Conservation (phyloP, 257 asterid species). For the Primulina eburnea region DNA sequence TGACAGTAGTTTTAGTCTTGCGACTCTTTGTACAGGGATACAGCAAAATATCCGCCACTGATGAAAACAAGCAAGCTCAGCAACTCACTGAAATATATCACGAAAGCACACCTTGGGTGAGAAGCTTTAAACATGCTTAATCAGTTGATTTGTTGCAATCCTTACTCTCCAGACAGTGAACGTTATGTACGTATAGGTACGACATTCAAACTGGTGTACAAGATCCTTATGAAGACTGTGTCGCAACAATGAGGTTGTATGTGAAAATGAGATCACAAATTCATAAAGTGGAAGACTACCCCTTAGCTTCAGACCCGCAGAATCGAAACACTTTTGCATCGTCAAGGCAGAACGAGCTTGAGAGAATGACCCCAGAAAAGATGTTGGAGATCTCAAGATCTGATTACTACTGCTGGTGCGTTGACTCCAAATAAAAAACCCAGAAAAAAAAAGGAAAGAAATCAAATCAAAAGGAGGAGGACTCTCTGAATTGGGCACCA, state of each 20-base stretch:
- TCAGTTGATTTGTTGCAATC: neutral
- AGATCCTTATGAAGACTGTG: conserved; percentile 91
- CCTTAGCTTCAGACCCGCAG: conserved; percentile 65
- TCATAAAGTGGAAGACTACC: conserved; percentile 56
- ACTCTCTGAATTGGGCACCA: neutral
- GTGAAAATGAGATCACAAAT: conserved; percentile 68
- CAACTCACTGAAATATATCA: conserved; percentile 78
- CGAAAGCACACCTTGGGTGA: conserved; percentile 79
- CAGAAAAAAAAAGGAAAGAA: no score
- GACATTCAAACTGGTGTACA: conserved; percentile 78
- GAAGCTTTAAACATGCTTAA: conserved; percentile 24
- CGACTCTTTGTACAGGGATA: conserved; percentile 51
- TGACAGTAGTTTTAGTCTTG: conserved; percentile 1
- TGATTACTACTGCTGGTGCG: conserved; percentile 89
- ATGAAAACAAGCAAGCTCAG: conserved; percentile 95
- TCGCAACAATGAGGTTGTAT: conserved; percentile 72
- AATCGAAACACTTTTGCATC: conserved; percentile 68
- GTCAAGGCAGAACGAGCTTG: conserved; percentile 77
- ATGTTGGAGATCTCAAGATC: conserved; percentile 73
- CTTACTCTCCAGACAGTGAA: neutral
- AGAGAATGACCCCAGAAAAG: conserved; percentile 72
- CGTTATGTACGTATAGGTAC: conserved; percentile 40
- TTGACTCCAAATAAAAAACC: conserved; percentile 42
- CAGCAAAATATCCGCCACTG: conserved; percentile 76
- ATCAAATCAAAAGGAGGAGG: conserved; percentile 14